Evolutionary conservation across 2,329 filamentous ascomycete genomes (phyloP), one percentile per base, ranked within the genome.

Genomic region (Amylocarpus encephaloides): DNA sequence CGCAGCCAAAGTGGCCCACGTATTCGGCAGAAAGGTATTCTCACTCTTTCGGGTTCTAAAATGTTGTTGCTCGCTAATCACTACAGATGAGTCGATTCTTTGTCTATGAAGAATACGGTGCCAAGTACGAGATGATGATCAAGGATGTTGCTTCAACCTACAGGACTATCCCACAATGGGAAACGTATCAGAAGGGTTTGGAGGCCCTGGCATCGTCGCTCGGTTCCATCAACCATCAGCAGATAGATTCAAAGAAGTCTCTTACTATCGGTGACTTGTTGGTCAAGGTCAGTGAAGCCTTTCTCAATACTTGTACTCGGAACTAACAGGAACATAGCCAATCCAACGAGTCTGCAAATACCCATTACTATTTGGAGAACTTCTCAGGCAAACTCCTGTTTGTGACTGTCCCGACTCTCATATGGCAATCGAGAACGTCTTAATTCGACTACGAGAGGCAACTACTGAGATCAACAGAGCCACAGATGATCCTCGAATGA

Each of bases 291-390:
- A 45, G 18, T 6, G 35, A 16, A 36, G 12, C 12, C 32, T 16
- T 15, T 5, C 12, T 9, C 11, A 35, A 12, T 5, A 18, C 43
- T 47, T 51, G 22, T 13, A 58, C 49, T 47, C 32, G 22, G 22
- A 7, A 13, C 12, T 35, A 35, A 43, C 13, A 15, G 11, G 6
- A 15, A 16, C 16, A 13, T 48, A 95, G 88, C 93, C 92, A 0
- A 91, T 96, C 16, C 92, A 98, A 68, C 80, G 92, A 49, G 79
- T 96, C 18, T 95, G 89, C 72, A 89, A 86, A 70, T 97, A 97
- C 64, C 89, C 89, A 10, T 73, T 98, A 3, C 73, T 97, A 2
- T 91, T 97, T 62, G 77, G 82, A 5, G 89, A 96, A 62, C 74
- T 98, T 7, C 75, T 91, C 52, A 91, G 86, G 62, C 78, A 85